Conservation (phyloP, 345 rosid genomes). For the Erucastrum elatum region DNA sequence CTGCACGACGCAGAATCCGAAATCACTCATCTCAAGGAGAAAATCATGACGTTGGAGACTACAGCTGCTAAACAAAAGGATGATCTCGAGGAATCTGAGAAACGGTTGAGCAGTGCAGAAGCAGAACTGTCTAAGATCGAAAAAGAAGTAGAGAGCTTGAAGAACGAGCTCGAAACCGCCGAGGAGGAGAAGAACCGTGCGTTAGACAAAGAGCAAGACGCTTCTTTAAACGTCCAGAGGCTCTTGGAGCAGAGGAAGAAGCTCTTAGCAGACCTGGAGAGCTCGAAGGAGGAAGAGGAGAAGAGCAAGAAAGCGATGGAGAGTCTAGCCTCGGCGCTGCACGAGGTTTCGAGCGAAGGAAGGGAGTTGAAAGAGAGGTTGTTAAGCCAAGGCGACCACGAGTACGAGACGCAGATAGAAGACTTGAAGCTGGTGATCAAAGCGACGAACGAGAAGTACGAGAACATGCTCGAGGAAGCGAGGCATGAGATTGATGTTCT, state of each 20-base stretch:
- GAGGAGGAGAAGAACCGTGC: constrained; percentile 79
- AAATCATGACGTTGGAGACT: constrained; percentile 73
- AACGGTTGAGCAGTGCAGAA: constrained; percentile 41
- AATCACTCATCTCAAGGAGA: constrained; percentile 64
- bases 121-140: constrained; percentile 53
- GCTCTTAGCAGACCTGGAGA: constrained; percentile 70
- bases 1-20: constrained; percentile 70
- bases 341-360: constrained; percentile 89
- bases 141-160: constrained; percentile 54
- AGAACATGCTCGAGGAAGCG: constrained; percentile 71
- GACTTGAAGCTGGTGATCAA: constrained; percentile 75
- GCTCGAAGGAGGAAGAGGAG: constrained; percentile 78
- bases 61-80: constrained; percentile 60
- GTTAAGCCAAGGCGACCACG: constrained; percentile 65
- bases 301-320: constrained; percentile 99
- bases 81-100: constrained; percentile 70
- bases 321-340: constrained; percentile 90
- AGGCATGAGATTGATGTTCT: constrained; percentile 71
- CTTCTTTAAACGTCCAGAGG: constrained; percentile 65
- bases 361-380: constrained; percentile 90
- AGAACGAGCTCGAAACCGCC: constrained; percentile 54
- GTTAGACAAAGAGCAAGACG: constrained; percentile 71
- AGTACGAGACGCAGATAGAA: constrained; percentile 76
- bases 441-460: constrained; percentile 77
- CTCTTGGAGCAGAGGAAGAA: constrained; percentile 75